Evolutionary conservation across 352 stramenopile species (phyloP).

Genomic region (Globisporangium cylindrosporum): DNA sequence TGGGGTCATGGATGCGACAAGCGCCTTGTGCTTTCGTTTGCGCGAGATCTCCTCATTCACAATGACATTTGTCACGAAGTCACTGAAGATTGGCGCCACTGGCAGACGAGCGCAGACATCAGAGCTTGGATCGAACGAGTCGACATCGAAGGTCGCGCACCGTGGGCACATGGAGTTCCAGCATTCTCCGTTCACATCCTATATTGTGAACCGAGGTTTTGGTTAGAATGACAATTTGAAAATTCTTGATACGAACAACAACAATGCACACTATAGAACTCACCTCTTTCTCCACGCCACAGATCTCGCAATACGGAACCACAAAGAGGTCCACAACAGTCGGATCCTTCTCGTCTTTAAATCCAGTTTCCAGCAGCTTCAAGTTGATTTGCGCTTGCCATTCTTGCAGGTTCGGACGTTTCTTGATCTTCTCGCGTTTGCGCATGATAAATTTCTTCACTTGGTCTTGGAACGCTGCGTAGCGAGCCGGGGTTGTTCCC

Average conservation of each 20-base stretch:
- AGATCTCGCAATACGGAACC: conserved; percentile 76
- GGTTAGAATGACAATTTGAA: not conserved
- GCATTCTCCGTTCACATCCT: conserved; percentile 65
- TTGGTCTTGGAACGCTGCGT: conserved; percentile 80
- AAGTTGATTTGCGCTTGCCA: conserved; percentile 73
- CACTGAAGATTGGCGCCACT: conserved; percentile 42
- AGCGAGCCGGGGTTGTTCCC: conserved; percentile 77
- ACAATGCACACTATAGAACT: conserved; percentile 4
- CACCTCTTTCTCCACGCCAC: conserved; percentile 82
- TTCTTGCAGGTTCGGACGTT: conserved; percentile 78
- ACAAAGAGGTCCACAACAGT: conserved; percentile 65
- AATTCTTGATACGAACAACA: not conserved
- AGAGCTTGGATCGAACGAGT: conserved; percentile 39
- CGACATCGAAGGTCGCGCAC: conserved; percentile 64
- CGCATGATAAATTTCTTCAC: conserved; percentile 84
- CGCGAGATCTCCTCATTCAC: conserved; percentile 36
- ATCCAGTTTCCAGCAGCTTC: conserved; percentile 53
- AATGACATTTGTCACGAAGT: conserved; percentile 48
- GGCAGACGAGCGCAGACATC: conserved; percentile 57
- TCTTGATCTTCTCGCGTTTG: conserved; percentile 79
- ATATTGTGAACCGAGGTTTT: not conserved
- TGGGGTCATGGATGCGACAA: conserved; percentile 3
- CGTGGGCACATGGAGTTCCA: conserved; percentile 78
- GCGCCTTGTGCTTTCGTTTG: conserved; percentile 50
- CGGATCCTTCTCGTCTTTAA: conserved; percentile 52